Conservation (phyloP, 108 stramenopile species). For the Stephanodiscus minutulus region DNA sequence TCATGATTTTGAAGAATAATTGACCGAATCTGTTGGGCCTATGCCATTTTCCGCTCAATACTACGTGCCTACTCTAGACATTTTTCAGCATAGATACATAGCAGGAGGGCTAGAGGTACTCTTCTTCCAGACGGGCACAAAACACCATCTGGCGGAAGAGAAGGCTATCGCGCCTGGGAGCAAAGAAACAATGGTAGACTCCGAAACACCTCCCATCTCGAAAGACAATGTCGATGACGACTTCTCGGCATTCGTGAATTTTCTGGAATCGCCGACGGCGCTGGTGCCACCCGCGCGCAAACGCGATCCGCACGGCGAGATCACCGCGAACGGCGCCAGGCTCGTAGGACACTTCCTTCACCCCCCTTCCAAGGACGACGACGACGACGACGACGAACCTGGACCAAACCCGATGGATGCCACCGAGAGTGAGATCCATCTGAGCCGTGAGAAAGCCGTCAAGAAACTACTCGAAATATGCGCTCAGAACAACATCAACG, state of each 20-base stretch:
- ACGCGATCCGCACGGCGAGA: not conserved
- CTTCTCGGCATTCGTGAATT: not conserved
- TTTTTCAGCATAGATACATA: no score
- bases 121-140: no score
- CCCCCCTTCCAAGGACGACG: not conserved
- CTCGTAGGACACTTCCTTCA: not conserved
- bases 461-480: conserved; percentile 19
- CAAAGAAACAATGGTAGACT: no score
- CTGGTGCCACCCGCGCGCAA: not conserved
- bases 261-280: not conserved
- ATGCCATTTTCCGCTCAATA: no score
- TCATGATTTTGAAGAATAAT: no score
- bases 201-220: no score
- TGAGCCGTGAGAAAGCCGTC: conserved; percentile 8
- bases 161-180: no score
- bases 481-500: conserved; percentile 21
- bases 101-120: no score
- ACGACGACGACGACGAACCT: not conserved
- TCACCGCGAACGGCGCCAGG: conserved; percentile 1
- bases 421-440: not conserved
- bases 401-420: not conserved
- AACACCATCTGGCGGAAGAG: no score
- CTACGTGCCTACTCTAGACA: no score
- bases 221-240: no score
- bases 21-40: no score